These are phyloP conservation scores for Prunus fruticosa DNA, from an alignment of 306 rosid species.

Conservation along the genomic window DNA sequence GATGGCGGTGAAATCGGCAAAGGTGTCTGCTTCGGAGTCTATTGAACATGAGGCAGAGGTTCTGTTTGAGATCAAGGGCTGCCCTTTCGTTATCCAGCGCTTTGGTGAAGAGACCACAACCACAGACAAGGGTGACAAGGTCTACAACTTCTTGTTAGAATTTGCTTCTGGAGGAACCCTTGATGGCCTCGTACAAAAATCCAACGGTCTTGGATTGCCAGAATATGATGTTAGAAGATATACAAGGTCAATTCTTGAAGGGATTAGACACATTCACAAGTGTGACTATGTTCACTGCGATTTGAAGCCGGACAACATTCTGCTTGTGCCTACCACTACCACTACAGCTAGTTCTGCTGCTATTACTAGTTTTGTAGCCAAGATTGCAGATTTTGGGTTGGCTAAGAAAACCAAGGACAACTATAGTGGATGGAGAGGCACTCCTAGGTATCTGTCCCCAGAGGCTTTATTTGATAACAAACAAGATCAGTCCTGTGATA, in stretches of 20 bases:
- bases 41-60: no score
- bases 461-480: constrained; percentile 16
- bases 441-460: constrained; percentile 21
- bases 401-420: constrained; percentile 18
- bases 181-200: constrained; percentile 12
- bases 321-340: neutral
- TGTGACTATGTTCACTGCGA: no score
- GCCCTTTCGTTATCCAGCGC: no score
- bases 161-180: constrained; percentile 32
- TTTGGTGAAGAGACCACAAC: constrained; percentile 17
- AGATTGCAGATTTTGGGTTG: constrained; percentile 34
- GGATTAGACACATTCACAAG: constrained; percentile 6
- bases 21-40: no score
- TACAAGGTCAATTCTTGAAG: constrained; percentile 2
- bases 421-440: constrained; percentile 18
- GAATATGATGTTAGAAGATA: neutral
- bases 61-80: no score
- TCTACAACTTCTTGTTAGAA: constrained; percentile 25
- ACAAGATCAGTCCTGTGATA: constrained; percentile 18
- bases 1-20: no score
- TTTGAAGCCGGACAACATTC: neutral
- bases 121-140: constrained; percentile 11
- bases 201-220: neutral
- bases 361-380: neutral
- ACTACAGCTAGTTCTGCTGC: neutral